These are phyloP conservation scores for Knoxdaviesia capensis DNA, from an alignment of 2,329 filamentous ascomycete species.

Conservation along the genomic window DNA sequence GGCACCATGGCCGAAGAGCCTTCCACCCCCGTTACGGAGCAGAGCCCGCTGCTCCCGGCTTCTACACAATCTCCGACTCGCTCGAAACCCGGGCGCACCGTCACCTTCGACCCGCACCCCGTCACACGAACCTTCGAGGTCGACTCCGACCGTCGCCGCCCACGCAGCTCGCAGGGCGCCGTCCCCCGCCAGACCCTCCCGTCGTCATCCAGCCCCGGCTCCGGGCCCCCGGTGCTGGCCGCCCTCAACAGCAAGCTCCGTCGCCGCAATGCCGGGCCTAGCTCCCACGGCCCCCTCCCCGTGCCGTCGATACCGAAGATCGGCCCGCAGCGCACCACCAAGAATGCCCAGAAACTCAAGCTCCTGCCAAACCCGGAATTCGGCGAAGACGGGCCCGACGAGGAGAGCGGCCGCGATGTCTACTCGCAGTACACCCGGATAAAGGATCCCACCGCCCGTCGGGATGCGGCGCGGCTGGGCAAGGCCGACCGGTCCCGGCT, in stretches of 20 bases:
- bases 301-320: constrained; percentile 41
- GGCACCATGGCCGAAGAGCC: no score
- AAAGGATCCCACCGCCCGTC: constrained; percentile 81
- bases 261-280: constrained; percentile 41
- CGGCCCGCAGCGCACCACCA: constrained; percentile 83
- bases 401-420: constrained; percentile 84
- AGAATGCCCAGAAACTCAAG: constrained; percentile 92
- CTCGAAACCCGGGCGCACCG: constrained; percentile 34
- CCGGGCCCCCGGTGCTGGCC: constrained; percentile 42
- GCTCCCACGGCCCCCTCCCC: constrained; percentile 16
- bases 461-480: constrained; percentile 78
- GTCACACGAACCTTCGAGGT: constrained; percentile 40
- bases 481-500: constrained; percentile 80
- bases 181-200: constrained; percentile 14
- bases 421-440: constrained; percentile 97
- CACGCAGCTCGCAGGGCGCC: constrained; percentile 15
- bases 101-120: constrained; percentile 59
- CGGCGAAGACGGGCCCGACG: constrained; percentile 56
- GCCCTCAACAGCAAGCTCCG: constrained; percentile 65
- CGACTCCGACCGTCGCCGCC: constrained; percentile 15
- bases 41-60: constrained; percentile 2
- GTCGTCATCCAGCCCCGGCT: constrained; percentile 14
- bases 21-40: neutral
- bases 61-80: constrained; percentile 8
- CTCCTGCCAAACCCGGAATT: constrained; percentile 81